Percentiles rank a stretch among this genome's conserved stretches.
Conservation (phyloP, 495 filamentous ascomycete genomes). For the Tuber borchii region DNA sequence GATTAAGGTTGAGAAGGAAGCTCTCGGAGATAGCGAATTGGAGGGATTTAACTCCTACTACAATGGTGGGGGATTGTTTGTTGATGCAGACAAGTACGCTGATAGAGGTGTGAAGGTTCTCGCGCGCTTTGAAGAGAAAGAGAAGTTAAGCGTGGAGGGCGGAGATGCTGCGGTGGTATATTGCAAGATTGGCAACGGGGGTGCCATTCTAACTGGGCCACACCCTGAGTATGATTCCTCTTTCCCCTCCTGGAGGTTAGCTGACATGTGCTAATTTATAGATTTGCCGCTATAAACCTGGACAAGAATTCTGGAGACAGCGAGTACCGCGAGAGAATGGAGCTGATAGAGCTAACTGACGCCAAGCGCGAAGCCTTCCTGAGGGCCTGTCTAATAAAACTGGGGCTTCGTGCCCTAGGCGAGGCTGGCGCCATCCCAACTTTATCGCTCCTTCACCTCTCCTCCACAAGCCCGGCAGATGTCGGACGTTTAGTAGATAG, state of each 20-base stretch:
- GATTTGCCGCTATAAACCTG: conserved; percentile 78
- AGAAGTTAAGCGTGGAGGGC: conserved; percentile 64
- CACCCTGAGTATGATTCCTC: conserved; percentile 75
- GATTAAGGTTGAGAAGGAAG: conserved; percentile 58
- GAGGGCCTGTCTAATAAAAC: conserved; percentile 70
- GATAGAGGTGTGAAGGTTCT: conserved; percentile 69
- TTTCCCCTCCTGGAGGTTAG: conserved; percentile 12
- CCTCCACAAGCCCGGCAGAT: conserved; percentile 58
- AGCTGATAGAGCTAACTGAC: conserved; percentile 65
- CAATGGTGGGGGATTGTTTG: conserved; percentile 94
- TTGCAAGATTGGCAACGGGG: conserved; percentile 78
- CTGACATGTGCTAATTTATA: conserved; percentile 41
- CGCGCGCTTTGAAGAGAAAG: conserved; percentile 63
- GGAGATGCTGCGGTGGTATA: conserved; percentile 81
- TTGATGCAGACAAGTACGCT: conserved; percentile 60
- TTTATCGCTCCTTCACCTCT: conserved; percentile 79
- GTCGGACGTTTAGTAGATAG: conserved; percentile 60
- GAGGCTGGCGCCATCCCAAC: conserved; percentile 66
- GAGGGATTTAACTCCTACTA: conserved; percentile 72
- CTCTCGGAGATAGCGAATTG: conserved; percentile 54
- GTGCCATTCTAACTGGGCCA: conserved; percentile 72
- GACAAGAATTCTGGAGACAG: conserved; percentile 55
- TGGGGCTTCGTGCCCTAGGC: conserved; percentile 70
- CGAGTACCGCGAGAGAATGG: conserved; percentile 58
- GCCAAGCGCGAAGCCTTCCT: conserved; percentile 65